These are phyloP conservation scores for Suillus ampliporus DNA, from an alignment of 768 basidiomycete species.

Conservation along the genomic window DNA sequence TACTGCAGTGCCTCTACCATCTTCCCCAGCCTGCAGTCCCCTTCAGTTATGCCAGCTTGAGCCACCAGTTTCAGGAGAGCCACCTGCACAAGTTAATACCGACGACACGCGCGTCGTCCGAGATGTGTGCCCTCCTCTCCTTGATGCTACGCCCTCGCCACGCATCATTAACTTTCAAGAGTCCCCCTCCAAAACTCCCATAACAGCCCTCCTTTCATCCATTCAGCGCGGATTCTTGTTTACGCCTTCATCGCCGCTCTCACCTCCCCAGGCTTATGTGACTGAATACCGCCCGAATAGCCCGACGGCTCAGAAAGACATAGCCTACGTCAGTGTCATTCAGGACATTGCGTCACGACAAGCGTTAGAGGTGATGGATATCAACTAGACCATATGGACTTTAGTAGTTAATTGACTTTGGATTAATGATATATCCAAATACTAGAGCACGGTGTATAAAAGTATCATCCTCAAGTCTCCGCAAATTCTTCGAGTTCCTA, in stretches of 20 bases:
- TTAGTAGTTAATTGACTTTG: neutral
- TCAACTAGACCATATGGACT: neutral
- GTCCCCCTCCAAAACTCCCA: slow-evolving; percentile 57
- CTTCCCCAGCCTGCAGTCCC: slow-evolving; percentile 11
- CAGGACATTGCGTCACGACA: neutral
- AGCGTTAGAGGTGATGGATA: neutral
- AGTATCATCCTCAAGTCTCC: too few relatives aligned
- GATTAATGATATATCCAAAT: neutral
- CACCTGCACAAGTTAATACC: neutral
- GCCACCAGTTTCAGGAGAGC: neutral
- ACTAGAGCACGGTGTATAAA: neutral
- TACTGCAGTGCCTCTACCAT: slow-evolving; percentile 15
- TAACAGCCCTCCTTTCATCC: slow-evolving; percentile 62
- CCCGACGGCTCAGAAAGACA: neutral
- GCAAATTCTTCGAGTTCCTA: neutral
- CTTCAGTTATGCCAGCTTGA: neutral
- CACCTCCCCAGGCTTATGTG: slow-evolving; percentile 57
- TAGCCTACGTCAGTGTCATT: neutral
- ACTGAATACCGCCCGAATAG: neutral
- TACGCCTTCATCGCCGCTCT: slow-evolving; percentile 65
- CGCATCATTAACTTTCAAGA: neutral
- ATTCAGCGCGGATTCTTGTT: slow-evolving; percentile 75
- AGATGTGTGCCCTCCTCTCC: slow-evolving; percentile 4
- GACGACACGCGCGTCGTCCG: neutral
- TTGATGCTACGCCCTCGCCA: neutral